Evolutionary conservation across 2,329 filamentous ascomycete genomes (phyloP).

Genomic region (Paecilomyces fulvus): DNA sequence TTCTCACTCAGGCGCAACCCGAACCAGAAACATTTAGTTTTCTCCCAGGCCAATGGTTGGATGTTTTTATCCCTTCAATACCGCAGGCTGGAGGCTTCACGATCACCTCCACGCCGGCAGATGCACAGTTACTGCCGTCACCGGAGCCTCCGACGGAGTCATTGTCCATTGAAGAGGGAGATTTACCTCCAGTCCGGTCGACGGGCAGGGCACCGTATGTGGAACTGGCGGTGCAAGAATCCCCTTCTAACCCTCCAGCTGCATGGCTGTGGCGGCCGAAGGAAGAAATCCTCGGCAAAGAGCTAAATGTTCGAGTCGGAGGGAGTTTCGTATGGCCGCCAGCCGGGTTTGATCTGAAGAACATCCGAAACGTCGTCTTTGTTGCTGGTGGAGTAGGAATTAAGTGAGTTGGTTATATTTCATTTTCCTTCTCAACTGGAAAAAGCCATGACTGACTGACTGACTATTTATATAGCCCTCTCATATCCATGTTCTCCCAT

Average conservation of each 20-base stretch:
- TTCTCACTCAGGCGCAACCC: conserved; percentile 1
- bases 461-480: conserved; percentile 49
- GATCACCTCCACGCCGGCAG: conserved; percentile 65
- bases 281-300: conserved; percentile 48
- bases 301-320: conserved; percentile 62
- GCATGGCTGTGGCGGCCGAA: conserved; percentile 63
- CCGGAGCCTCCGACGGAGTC: conserved; percentile 12
- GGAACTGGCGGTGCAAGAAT: conserved; percentile 70
- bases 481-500: conserved; percentile 63
- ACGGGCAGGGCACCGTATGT: conserved; percentile 45
- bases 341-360: conserved; percentile 28
- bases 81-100: conserved; percentile 76
- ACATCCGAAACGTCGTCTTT: conserved; percentile 57
- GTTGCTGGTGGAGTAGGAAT: conserved; percentile 76
- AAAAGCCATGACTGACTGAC: neutral
- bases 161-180: conserved; percentile 11
- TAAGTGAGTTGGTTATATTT: conserved; percentile 50
- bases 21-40: conserved; percentile 47
- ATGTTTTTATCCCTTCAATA: conserved; percentile 65
- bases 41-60: conserved; percentile 79
- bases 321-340: conserved; percentile 75
- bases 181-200: conserved; percentile 12
- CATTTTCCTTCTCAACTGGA: neutral
- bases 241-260: conserved; percentile 62
- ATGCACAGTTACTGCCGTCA: conserved; percentile 33